These are phyloP conservation scores for Effrenium voratum DNA, from an alignment of 73 alveolate genomes.

Conservation along the genomic window DNA sequence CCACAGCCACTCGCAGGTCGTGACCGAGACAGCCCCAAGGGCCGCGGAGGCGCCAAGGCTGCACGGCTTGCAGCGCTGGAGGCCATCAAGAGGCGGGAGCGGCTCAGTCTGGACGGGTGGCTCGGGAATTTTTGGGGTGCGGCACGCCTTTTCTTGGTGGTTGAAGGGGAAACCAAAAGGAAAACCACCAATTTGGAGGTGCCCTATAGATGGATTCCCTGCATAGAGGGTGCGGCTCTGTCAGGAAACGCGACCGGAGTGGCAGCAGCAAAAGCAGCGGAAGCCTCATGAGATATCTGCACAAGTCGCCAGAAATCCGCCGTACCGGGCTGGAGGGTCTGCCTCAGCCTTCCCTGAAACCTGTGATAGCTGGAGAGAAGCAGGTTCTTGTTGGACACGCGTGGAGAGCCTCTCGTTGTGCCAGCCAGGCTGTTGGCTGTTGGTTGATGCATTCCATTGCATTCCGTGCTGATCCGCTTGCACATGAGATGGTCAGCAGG, in stretches of 20 bases:
- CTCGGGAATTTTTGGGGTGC: neutral
- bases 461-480: no score
- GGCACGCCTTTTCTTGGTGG: neutral
- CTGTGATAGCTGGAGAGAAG: no score
- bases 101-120: no score
- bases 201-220: no score
- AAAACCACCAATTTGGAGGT: neutral
- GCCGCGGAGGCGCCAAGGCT: constrained; percentile 89
- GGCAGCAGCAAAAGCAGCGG: constrained; percentile 82
- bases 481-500: no score
- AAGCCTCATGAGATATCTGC: neutral
- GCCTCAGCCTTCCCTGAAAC: no score
- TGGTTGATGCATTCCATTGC: no score
- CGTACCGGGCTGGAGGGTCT: no score
- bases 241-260: constrained; percentile 46
- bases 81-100: constrained; percentile 63
- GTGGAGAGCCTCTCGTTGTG: no score
- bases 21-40: constrained; percentile 73
- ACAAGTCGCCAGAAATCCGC: neutral
- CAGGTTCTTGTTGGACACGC: no score
- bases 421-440: no score
- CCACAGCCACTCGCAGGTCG: neutral
- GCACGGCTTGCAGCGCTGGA: constrained; percentile 92
- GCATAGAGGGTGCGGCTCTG: neutral
- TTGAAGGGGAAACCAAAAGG: neutral